phyloP scores from a whole-genome alignment of 345 rosid species.

The Rhodomyrtus tomentosa region DNA sequence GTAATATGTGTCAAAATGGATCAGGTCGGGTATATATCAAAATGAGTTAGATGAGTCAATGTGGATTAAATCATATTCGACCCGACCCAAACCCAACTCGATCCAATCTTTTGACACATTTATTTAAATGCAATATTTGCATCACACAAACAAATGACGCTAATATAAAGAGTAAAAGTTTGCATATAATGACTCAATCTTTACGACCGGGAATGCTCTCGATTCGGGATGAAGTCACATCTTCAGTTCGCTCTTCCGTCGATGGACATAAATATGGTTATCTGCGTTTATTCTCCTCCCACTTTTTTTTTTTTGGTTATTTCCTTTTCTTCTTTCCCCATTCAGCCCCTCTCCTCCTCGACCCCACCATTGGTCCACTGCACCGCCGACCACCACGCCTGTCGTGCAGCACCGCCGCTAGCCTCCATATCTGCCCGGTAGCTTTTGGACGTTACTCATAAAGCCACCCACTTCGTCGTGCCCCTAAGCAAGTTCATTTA shows the following conservation, averaged over 20 bases:
- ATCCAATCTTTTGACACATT: too few species aligned
- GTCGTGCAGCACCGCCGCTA: neutral
- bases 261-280: neutral
- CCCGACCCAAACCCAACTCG: too few species aligned
- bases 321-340: neutral
- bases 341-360: neutral
- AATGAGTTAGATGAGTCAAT: too few species aligned
- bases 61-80: too few species aligned
- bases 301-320: neutral
- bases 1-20: too few species aligned
- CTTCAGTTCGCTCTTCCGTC: neutral
- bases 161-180: neutral
- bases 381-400: neutral
- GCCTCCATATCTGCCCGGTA: neutral
- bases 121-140: neutral
- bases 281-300: neutral
- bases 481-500: neutral
- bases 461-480: neutral
- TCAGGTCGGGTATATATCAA: too few species aligned
- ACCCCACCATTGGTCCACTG: neutral
- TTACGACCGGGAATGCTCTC: neutral
- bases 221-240: neutral
- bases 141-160: neutral
- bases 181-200: too few species aligned
- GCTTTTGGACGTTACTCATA: neutral